phyloP scores from a whole-genome alignment of 2,329 filamentous ascomycete genomes.

The Blastomyces parvus region DNA sequence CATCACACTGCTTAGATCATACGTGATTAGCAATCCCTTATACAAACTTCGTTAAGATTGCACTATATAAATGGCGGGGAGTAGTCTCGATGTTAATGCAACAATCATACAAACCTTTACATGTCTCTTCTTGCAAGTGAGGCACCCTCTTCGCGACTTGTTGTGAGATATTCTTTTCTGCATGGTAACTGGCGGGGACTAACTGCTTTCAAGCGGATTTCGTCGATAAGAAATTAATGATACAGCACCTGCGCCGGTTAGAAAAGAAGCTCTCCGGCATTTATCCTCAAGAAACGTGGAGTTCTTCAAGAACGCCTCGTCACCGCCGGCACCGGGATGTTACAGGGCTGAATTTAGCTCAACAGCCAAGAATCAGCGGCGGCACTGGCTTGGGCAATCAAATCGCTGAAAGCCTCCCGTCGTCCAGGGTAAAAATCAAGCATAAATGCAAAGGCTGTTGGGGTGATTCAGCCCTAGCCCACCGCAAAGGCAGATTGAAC shows the following conservation, averaged over 20 bases:
- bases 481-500: background rate
- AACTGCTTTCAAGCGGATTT: background rate
- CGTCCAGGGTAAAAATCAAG: background rate
- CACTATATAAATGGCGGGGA: background rate
- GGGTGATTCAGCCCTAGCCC: background rate
- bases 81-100: background rate
- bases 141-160: constrained; percentile 6
- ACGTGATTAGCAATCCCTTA: background rate
- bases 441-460: background rate
- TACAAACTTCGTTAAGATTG: background rate
- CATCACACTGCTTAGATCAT: constrained; percentile 11
- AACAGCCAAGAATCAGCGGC: background rate
- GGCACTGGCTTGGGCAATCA: background rate
- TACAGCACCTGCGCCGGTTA: no score
- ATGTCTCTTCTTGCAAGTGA: constrained; percentile 7
- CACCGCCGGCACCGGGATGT: background rate
- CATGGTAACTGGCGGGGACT: background rate
- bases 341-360: constrained; percentile 7
- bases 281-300: background rate
- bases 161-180: constrained; percentile 9
- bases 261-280: background rate
- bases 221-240: no score
- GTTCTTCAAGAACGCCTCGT: background rate
- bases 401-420: background rate
- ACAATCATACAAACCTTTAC: constrained; percentile 4